A percentile compares a stretch with the other conserved stretches of the same genome.
These are phyloP conservation scores for Pythium aristosporum DNA, from an alignment of 352 stramenopile genomes.

Conservation along the genomic window DNA sequence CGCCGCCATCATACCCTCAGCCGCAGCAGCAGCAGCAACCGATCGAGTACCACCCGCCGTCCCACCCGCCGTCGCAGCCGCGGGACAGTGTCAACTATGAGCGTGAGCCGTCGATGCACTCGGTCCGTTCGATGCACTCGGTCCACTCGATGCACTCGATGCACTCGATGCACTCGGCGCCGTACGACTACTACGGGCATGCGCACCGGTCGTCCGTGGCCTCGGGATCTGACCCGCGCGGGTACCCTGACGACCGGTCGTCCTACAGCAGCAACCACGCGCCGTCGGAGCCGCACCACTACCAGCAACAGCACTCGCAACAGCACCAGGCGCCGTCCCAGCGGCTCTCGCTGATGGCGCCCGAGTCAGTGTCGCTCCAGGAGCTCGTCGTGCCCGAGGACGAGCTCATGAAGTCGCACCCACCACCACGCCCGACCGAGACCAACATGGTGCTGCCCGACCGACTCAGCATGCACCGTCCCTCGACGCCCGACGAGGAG, in stretches of 20 bases:
- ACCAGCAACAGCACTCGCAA: neutral
- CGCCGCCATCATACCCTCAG: neutral
- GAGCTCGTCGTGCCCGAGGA: constrained; percentile 9
- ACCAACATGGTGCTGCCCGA: neutral
- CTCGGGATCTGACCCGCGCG: neutral
- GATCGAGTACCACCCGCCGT: constrained; percentile 9
- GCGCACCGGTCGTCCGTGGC: neutral
- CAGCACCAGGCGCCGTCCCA: constrained; percentile 1
- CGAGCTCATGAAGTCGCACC: constrained; percentile 1
- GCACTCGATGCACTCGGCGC: constrained; percentile 5
- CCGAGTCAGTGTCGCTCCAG: neutral
- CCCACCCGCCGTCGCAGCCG: neutral
- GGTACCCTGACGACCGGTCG: constrained; percentile 11
- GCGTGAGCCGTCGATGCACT: constrained; percentile 14
- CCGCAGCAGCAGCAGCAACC: constrained; percentile 3
- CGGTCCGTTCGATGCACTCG: neutral
- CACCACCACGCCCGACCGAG: neutral
- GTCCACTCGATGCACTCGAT: constrained; percentile 6
- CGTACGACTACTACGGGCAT: neutral
- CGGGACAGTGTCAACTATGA: constrained; percentile 16
- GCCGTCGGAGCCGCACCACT: neutral
- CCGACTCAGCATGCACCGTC: neutral
- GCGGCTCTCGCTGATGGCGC: constrained; percentile 2
- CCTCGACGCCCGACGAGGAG: constrained; percentile 4
- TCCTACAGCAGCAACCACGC: constrained; percentile 1